phyloP scores from a whole-genome alignment of 2,329 filamentous ascomycete genomes.

The Calonectria ilicicola region DNA sequence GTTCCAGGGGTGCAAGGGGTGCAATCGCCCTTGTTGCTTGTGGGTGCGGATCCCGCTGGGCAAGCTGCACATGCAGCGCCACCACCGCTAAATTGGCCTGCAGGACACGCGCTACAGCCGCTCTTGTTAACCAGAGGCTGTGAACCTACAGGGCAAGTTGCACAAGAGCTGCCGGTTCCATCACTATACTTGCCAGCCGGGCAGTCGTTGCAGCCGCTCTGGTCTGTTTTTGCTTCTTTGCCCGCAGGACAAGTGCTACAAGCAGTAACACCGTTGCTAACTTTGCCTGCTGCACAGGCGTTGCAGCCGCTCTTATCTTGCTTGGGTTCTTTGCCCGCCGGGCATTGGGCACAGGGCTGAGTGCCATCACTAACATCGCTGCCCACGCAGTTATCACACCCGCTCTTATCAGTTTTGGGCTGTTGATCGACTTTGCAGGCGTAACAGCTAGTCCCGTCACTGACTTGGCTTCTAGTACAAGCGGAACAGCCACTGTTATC shows the following conservation, averaged over 20 bases:
- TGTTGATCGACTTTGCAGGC: neutral
- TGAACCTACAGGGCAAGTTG: neutral
- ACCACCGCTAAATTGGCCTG: neutral
- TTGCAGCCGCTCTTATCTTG: neutral
- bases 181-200: neutral
- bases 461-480: neutral
- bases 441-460: neutral
- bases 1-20: neutral
- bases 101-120: neutral
- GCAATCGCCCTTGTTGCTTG: neutral
- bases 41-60: neutral
- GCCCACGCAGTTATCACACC: neutral
- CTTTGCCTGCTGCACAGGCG: neutral
- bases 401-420: neutral
- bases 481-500: neutral
- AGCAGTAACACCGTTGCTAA: neutral
- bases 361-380: neutral
- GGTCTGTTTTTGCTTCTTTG: neutral
- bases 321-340: neutral
- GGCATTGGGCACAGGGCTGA: neutral
- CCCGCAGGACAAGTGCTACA: neutral
- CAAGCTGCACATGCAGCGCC: neutral
- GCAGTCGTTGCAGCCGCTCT: neutral
- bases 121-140: neutral
- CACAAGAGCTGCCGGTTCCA: neutral